Evolutionary conservation across 2,329 filamentous ascomycete genomes (phyloP), one percentile per base, ranked within the genome.

Genomic region (Botrytis aclada): DNA sequence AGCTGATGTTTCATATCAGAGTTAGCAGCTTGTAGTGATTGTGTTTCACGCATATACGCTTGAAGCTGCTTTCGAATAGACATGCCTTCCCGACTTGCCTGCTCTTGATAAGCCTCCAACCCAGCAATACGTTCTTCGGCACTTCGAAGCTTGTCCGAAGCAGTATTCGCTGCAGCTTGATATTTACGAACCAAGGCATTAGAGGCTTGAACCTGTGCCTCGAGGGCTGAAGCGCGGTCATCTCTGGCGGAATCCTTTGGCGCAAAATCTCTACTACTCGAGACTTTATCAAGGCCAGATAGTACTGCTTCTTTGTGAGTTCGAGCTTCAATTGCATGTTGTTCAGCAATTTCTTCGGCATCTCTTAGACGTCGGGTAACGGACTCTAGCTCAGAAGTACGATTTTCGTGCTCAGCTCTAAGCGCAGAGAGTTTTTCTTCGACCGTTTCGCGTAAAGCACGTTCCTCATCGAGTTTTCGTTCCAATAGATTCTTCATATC

Each of bases 121-220:
- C 96, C 96, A 8, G 96, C 97, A 81, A 99, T 98, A 60, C 96
- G 91, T 84, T 98, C 97, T 83, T 99, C 97, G 5, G 96, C 96
- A 73, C 92, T 92, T 70, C 96, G 92, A 70, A 99, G 86, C 81
- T 95, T 97, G 80, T 98, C 94, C 0, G 94, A 92, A 4, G 95
- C 94, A 39, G 87, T 84, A 81, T 99, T 94, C 1, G 95, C 95
- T 74, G 97, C 95, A 74, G 91, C 87, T 81, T 98, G 94, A 78
- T 97, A 97, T 79, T 94, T 94, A 81, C 92, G 93, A 41, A 95
- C 94, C 81, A 98, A 84, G 2, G 86, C 86, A 78, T 93, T 97
- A 25, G 95, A 93, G 61, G 91, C 84, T 75, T 91, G 88, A 22
- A 97, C 86, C 81, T 98, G 96, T 62, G 89, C 88, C 80, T 97